A percentile compares a stretch with the other conserved stretches of the same genome.
Conservation (phyloP, 371 early-diverging fungal species). For the Mucor racemosus region DNA sequence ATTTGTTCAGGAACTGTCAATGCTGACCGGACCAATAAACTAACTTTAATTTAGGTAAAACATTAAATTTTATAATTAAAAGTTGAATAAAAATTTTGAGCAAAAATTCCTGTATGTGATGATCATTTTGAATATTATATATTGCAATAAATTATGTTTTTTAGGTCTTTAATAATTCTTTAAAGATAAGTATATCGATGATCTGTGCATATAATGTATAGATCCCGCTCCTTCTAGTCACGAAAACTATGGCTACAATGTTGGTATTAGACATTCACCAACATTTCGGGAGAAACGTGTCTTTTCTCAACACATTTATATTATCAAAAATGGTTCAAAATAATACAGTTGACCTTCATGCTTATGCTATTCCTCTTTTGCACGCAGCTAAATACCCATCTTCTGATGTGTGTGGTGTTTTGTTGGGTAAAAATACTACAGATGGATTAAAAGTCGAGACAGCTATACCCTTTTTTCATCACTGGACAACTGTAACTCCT, state of each 20-base stretch:
- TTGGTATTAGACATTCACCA: no score
- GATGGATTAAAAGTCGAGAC: constrained; percentile 51
- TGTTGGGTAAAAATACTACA: constrained; percentile 55
- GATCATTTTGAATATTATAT: no score
- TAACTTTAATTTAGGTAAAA: no score
- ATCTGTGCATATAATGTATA: no score
- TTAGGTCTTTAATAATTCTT: no score
- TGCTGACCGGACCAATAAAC: not conserved
- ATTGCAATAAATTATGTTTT: no score
- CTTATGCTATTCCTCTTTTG: constrained; percentile 74
- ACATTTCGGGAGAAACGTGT: not conserved
- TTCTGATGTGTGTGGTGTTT: constrained; percentile 70
- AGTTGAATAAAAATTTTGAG: no score
- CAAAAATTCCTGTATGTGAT: no score
- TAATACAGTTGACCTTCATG: constrained; percentile 35
- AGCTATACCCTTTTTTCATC: constrained; percentile 82
- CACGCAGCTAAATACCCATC: constrained; percentile 86
- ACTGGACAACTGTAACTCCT: constrained; percentile 76
- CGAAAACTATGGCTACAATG: no score
- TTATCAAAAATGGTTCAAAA: not conserved
- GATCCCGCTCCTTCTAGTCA: no score
- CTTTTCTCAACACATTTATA: not conserved
- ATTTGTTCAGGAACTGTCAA: not conserved
- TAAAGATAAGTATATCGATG: no score
- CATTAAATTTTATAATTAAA: no score